Base-by-base conservation (phyloP, 1,284 basidiomycete species). In the Macrocystidia cucumis region DNA sequence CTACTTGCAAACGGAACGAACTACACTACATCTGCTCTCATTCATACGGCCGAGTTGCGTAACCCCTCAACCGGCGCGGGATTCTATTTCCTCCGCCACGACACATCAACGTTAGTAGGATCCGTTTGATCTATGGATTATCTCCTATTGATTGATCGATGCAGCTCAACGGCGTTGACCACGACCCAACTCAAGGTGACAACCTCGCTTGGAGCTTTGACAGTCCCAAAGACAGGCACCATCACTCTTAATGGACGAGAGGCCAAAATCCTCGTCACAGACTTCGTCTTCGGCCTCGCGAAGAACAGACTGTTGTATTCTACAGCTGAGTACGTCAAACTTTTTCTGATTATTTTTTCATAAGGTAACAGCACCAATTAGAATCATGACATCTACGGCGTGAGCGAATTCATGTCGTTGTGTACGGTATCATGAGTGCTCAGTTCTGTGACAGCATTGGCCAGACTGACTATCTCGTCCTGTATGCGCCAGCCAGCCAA, bases 11-110 rank as follows among this genome's bases (percentile, higher is more conserved):
- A 67, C 34, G 66, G 66, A 1, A 71, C 69, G 0, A 66, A 62
- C 25, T 66, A 67, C 41, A 66, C 67, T 14, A 63, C 63, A 1
- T 62, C 62, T 3, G 20, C 47, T 2, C 50, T 65, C 3, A 64
- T 71, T n/a, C 63, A 67, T 33, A 67, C 70, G 1, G 58, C 69
- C 6, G 67, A 67, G 44, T 48, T 73, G 12, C 56, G 60, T 14
- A 75, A 75, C 44, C 51, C 55, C 8, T 49, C 57, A n/a, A 68
- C 62, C 13, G 57, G 58, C 3, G 56, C 67, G 12, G 63, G 56
- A 0, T 78, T 76, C 48, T 77, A 76, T 44, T 52, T 77, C 35
- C 50, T 63, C 11, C 59, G 75, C 9, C 74, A 76, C 31, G 47
- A 64, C 40, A 50, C 55, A 32, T 66, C 68, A 3, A 56, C 61